Base-by-base conservation (phyloP, 140 eudicot species). In the Ambrosia hybrid region DNA sequence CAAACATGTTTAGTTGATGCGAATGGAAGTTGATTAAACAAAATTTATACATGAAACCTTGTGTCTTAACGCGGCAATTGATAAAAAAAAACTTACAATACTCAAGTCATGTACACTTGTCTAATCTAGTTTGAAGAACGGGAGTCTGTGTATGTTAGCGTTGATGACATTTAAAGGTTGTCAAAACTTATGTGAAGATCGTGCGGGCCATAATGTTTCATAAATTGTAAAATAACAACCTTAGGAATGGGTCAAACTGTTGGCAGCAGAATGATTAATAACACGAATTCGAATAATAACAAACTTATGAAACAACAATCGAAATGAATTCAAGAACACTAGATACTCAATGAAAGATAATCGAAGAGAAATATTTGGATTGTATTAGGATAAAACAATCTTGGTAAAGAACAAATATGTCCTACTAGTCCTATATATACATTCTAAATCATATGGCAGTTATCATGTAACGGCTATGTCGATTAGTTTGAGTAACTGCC, bases 1-100 rank as follows among this genome's bases (percentile, higher is more conserved):
- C 61, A 68, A 36, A 68, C 45, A 3, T 60, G 67, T 34, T 9
- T 21, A 34, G 67, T 60, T 60, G 21, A 34, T 34, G 64, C 64
- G 0, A 9, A 57, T 56, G 61, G 61, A 56, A 56, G 61, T 16
- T n/a, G 21, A 16, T 16, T 56, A 5, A 16, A 56, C 61, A 2
- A 56, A 11, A 16, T 56, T 16, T 16, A 6, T 56, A 56, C 61
- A 16, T 56, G 34, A 15, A 56, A 56, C 61, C 61, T 56, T 16
- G 12, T 15, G 61, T 7, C 34, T 16, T 56, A 56, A 16, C 61
- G 2, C 0, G 3, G 2, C 17, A 16, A 0, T 56, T 4, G 9
- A 5, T 56, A 56, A 56, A 21, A 56, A 56, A 56, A 56, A 7
- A 2, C 61, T 6, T 56, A 15, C 6, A 56, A 15, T 4, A 56